Conservation (phyloP, 2,329 filamentous ascomycete genomes). For the Epichloe brachyelytri region DNA sequence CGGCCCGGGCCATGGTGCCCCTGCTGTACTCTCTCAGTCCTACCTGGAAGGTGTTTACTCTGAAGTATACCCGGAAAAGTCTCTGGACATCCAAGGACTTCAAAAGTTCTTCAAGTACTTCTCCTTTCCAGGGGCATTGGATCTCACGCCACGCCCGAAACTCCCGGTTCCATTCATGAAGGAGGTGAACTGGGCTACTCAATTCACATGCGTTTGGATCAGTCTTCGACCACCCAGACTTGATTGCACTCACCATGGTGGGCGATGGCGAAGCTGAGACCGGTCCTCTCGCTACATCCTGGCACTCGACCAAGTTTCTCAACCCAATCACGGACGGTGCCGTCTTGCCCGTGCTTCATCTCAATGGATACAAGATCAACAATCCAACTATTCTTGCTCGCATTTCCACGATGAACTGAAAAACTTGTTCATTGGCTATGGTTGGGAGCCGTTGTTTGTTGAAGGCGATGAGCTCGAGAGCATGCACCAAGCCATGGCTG, state of each 20-base stretch:
- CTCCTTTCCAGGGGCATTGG: conserved; percentile 72
- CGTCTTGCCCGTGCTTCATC: conserved; percentile 62
- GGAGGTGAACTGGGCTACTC: conserved; percentile 75
- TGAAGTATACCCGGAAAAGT: conserved; percentile 64
- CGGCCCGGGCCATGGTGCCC: conserved; percentile 66
- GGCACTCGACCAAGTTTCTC: conserved; percentile 74
- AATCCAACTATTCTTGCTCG: conserved; percentile 63
- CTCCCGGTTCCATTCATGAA: conserved; percentile 64
- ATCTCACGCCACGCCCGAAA: conserved; percentile 67
- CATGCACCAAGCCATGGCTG: conserved; percentile 76
- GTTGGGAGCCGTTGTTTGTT: conserved; percentile 70
- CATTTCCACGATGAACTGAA: conserved; percentile 63
- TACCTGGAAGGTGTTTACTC: conserved; percentile 69
- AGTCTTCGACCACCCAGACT: conserved; percentile 61
- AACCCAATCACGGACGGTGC: conserved; percentile 69
- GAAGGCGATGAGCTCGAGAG: conserved; percentile 59
- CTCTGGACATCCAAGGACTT: conserved; percentile 54
- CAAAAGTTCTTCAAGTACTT: conserved; percentile 72
- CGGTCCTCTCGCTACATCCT: conserved; percentile 63
- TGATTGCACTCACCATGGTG: conserved; percentile 67
- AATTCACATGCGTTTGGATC: conserved; percentile 67
- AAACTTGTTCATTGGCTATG: conserved; percentile 58
- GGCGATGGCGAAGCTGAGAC: conserved; percentile 76
- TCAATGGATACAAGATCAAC: conserved; percentile 81
- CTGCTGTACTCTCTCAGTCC: conserved; percentile 61